Percentiles rank a stretch among this genome's conserved stretches.
phyloP scores from a whole-genome alignment of 768 basidiomycete species.

The Lepiota brunneoincarnata region DNA sequence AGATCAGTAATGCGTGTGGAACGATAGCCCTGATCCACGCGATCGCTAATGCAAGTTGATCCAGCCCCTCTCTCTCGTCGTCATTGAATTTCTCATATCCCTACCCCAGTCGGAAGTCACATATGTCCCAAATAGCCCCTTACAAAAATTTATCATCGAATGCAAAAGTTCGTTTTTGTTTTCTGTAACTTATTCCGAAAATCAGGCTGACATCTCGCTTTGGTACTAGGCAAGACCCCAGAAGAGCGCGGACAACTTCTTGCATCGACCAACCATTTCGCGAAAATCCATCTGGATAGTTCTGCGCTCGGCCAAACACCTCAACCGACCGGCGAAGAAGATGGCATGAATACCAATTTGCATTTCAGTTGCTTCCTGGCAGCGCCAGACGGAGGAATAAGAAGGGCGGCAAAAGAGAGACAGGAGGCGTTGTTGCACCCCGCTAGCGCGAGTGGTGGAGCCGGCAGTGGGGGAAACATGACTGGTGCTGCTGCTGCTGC shows the following conservation, averaged over 20 bases:
- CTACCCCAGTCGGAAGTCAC: slow-evolving; percentile 50
- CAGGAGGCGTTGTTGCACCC: neutral
- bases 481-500: too few species aligned
- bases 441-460: slow-evolving; percentile 12
- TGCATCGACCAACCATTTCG: slow-evolving; percentile 74
- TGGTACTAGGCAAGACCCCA: slow-evolving; percentile 56
- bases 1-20: slow-evolving; percentile 86
- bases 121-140: slow-evolving; percentile 52
- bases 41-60: slow-evolving; percentile 65
- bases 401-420: slow-evolving; percentile 20
- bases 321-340: slow-evolving; percentile 28
- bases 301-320: slow-evolving; percentile 69
- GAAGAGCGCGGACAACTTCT: slow-evolving; percentile 73
- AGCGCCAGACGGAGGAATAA: slow-evolving; percentile 45
- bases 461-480: slow-evolving; percentile 10
- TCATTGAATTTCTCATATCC: neutral
- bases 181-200: neutral
- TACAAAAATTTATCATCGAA: slow-evolving; percentile 64
- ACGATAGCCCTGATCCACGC: slow-evolving; percentile 86
- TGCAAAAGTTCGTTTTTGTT: slow-evolving; percentile 47
- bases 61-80: neutral
- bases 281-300: slow-evolving; percentile 69
- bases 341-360: slow-evolving; percentile 65
- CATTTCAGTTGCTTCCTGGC: slow-evolving; percentile 89
- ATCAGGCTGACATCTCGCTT: neutral